phyloP scores from a whole-genome alignment of 768 basidiomycete species.

The Dentipellis fragilis region DNA sequence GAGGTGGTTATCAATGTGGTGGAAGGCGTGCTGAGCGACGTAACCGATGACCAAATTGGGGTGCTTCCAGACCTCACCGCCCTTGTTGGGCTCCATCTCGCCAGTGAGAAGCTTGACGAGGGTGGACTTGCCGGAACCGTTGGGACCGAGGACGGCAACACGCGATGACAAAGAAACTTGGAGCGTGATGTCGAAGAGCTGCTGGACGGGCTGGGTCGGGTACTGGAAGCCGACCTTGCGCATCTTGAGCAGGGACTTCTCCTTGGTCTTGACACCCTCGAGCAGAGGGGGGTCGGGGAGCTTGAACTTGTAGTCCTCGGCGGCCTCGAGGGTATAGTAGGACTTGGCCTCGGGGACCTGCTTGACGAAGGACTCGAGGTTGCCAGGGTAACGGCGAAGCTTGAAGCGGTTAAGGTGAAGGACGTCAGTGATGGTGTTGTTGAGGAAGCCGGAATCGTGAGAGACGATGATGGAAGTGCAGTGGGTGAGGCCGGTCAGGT shows the following conservation, averaged over 20 bases:
- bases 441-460: slow-evolving; percentile 95
- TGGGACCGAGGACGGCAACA: slow-evolving; percentile 96
- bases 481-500: slow-evolving; percentile 75
- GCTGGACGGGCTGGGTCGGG: slow-evolving; percentile 75
- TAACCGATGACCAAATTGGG: slow-evolving; percentile 99
- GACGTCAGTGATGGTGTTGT: slow-evolving; percentile 96
- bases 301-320: slow-evolving; percentile 98
- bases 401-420: slow-evolving; percentile 99
- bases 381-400: slow-evolving; percentile 89
- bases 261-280: slow-evolving; percentile 99
- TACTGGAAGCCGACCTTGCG: slow-evolving; percentile 97
- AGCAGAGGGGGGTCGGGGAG: slow-evolving; percentile 94
- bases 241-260: slow-evolving; percentile 96
- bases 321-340: slow-evolving; percentile 93
- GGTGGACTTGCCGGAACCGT: slow-evolving; percentile 97
- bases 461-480: slow-evolving; percentile 99
- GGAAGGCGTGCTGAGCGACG: slow-evolving; percentile 99
- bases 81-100: slow-evolving; percentile 93
- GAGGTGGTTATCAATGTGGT: slow-evolving; percentile 96
- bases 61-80: slow-evolving; percentile 98
- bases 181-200: slow-evolving; percentile 88
- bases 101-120: slow-evolving; percentile 95
- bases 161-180: slow-evolving; percentile 97
- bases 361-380: slow-evolving; percentile 90
- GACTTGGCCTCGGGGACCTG: slow-evolving; percentile 95